phyloP scores from a whole-genome alignment of 2,329 filamentous ascomycete species.

The Cercospora sojina region DNA sequence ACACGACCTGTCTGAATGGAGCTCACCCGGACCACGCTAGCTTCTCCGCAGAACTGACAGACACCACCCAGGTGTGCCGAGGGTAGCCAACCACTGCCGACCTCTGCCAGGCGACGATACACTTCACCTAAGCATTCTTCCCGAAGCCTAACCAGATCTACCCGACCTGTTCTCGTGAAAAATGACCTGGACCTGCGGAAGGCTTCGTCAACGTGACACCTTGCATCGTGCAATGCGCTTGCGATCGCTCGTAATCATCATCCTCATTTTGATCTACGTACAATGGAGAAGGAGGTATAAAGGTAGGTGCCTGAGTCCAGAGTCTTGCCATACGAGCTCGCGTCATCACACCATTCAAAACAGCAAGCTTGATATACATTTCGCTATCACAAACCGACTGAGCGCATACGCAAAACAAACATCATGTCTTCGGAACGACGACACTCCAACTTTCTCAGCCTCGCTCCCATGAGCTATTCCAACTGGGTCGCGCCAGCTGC shows the following conservation, averaged over 20 bases:
- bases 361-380: neutral
- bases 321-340: neutral
- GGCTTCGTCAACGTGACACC: constrained; percentile 20
- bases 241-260: constrained; percentile 1
- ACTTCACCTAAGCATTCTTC: constrained; percentile 13
- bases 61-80: constrained; percentile 17
- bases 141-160: constrained; percentile 13
- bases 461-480: constrained; percentile 22
- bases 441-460: constrained; percentile 26
- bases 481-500: constrained; percentile 20
- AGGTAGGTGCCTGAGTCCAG: neutral
- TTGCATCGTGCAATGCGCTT: constrained; percentile 20
- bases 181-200: constrained; percentile 20
- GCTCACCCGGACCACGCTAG: constrained; percentile 2
- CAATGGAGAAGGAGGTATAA: neutral
- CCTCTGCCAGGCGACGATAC: constrained; percentile 14
- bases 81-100: constrained; percentile 22
- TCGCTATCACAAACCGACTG: neutral
- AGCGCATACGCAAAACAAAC: neutral
- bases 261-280: neutral
- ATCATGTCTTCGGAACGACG: constrained; percentile 22
- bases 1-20: neutral
- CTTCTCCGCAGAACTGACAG: constrained; percentile 21
- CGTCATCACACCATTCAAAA: neutral
- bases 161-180: constrained; percentile 24